Base-by-base conservation (phyloP, 2,329 filamentous ascomycete genomes). In the Pseudopyricularia cyperi region DNA sequence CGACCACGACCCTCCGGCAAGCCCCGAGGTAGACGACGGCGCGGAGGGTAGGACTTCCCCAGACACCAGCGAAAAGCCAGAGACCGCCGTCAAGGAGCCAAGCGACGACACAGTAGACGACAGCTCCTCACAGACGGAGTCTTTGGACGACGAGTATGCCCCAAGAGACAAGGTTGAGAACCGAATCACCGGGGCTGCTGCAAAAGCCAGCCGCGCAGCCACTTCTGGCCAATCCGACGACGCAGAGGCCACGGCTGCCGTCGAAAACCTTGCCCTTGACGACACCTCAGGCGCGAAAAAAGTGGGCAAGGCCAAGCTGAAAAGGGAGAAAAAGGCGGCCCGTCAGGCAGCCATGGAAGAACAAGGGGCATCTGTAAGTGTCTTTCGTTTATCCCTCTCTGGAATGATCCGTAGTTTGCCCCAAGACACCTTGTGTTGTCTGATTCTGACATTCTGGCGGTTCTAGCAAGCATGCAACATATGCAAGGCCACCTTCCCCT, bases 121-220 rank as follows among this genome's bases (percentile, higher is more conserved):
- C 1, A 19, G 14, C 17, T 53, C 47, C n/a, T 42, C 46, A 2
- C 33, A 50, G 8, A 15, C 14, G 28, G 39, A 52, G n/a, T 48
- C 44, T n/a, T 33, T 39, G 2, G 50, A 56, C 11, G 51, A 56
- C 49, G 72, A 76, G 24, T 77, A 77, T 55, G 73, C 72, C 8
- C 69, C 73, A 1, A 66, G 73, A 47, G 64, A 66, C 32, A 63
- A 64, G 4, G 65, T 77, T 6, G 66, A 72, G 52, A 64, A 66
- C 37, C 67, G 72, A 7, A 63, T 76, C 46, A 22, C 28, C 3
- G 47, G 44, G 15, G 37, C 30, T 17, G 35, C 48, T 12, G 26
- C 32, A 24, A 15, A n/a, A 89, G 88, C 34, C 76, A 80, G 53
- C 89, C 93, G 66, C 89, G 95, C 68, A 88, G 83, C 1, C 89